Percentiles rank a stretch among this genome's conserved stretches.
Evolutionary conservation across 805 yeast species (phyloP).

Genomic region (Wickerhamia fluorescens): DNA sequence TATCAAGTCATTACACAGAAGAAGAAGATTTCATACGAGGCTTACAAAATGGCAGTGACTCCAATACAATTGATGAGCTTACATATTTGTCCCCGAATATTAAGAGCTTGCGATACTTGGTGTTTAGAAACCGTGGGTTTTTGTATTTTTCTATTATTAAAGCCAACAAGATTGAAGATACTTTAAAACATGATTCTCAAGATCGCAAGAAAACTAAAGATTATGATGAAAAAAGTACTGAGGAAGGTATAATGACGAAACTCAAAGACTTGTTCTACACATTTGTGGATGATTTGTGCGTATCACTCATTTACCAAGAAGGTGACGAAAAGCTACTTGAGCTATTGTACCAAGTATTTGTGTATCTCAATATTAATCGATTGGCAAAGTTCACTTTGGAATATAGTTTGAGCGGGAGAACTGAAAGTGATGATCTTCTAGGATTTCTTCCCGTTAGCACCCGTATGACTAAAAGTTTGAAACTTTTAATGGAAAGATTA

Average conservation of each 20-base stretch:
- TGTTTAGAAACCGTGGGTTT: slow-evolving; percentile 76
- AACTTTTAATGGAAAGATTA: slow-evolving; percentile 3
- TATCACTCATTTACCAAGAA: slow-evolving; percentile 59
- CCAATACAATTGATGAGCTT: slow-evolving; percentile 31
- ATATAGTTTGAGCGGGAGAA: slow-evolving; percentile 41
- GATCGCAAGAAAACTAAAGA: slow-evolving; percentile 4
- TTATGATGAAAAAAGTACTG: slow-evolving; percentile 4
- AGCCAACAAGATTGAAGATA: slow-evolving; percentile 9
- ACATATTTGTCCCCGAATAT: slow-evolving; percentile 58
- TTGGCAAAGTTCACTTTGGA: slow-evolving; percentile 55
- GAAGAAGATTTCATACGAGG: slow-evolving; percentile 32
- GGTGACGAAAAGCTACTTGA: slow-evolving; percentile 53
- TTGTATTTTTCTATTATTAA: slow-evolving; percentile 44
- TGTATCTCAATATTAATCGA: slow-evolving; percentile 40
- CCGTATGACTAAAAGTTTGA: slow-evolving; percentile 1
- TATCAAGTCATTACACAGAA: slow-evolving; percentile 39
- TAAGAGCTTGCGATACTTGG: slow-evolving; percentile 66
- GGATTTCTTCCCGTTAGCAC: slow-evolving; percentile 20
- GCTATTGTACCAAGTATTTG: slow-evolving; percentile 44
- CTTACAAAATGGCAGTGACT: slow-evolving; percentile 29
- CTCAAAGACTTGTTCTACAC: slow-evolving; percentile 33
- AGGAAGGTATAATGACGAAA: slow-evolving; percentile 9
- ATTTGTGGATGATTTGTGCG: slow-evolving; percentile 53
- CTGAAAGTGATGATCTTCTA: slow-evolving; percentile 35
- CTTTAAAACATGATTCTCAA: slow-evolving; percentile 5